Conservation (phyloP, 208 protist species). For the Trypanosoma brucei region DNA sequence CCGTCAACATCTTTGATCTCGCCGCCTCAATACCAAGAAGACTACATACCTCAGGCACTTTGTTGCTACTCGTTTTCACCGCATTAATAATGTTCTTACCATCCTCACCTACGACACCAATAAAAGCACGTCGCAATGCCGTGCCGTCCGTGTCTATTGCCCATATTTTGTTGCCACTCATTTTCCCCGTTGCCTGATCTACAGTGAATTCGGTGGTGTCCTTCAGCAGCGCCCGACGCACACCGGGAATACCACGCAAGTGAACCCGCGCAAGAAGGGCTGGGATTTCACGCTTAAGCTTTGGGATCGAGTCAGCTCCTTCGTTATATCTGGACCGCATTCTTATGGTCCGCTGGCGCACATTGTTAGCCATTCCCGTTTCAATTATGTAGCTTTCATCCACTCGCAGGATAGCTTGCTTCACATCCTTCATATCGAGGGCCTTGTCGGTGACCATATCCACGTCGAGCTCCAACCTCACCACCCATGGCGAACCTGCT, state of each 20-base stretch:
- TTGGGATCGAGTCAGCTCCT: conserved; percentile 53
- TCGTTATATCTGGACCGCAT: conserved; percentile 68
- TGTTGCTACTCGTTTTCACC: conserved; percentile 93
- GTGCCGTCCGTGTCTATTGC: conserved; percentile 95
- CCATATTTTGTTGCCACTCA: conserved; percentile 82
- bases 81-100: conserved; percentile 91
- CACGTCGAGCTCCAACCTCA: conserved; percentile 94
- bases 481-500: conserved; percentile 91
- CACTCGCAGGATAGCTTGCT: conserved; percentile 87
- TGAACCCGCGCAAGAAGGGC: conserved; percentile 74
- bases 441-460: conserved; percentile 91
- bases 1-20: conserved; percentile 66
- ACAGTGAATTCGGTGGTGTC: conserved; percentile 46
- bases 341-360: conserved; percentile 84
- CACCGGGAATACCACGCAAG: conserved; percentile 92
- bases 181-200: conserved; percentile 41
- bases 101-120: conserved; percentile 95
- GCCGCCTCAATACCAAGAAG: conserved; percentile 93
- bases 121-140: conserved; percentile 93
- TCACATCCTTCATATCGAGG: conserved; percentile 91
- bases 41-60: conserved; percentile 97
- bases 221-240: conserved; percentile 92
- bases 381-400: conserved; percentile 74
- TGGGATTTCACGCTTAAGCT: conserved; percentile 58
- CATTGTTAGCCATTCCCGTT: conserved; percentile 93